These are phyloP conservation scores for Iris pallida DNA, from an alignment of 116 monocot genomes.

Conservation along the genomic window DNA sequence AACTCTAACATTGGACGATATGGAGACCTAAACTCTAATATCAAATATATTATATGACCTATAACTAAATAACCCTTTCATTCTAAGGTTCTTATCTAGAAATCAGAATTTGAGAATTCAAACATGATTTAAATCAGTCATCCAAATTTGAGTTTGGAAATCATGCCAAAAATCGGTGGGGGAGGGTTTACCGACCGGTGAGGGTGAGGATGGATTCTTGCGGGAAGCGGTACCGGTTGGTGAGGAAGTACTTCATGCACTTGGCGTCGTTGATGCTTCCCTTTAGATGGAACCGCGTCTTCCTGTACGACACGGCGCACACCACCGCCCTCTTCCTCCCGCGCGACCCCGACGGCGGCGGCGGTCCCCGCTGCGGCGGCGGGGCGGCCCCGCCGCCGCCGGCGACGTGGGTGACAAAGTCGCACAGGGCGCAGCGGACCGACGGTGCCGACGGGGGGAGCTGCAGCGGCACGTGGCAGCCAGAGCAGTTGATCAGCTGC, in stretches of 20 bases:
- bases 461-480: slow-evolving; percentile 36
- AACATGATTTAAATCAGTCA: too few species aligned
- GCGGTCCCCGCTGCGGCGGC: background rate
- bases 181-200: slow-evolving; percentile 23
- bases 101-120: too few species aligned
- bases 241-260: slow-evolving; percentile 48
- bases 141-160: too few species aligned
- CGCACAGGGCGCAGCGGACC: slow-evolving; percentile 48
- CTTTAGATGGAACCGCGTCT: slow-evolving; percentile 44
- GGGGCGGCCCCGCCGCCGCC: slow-evolving; percentile 2
- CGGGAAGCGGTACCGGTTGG: slow-evolving; percentile 46
- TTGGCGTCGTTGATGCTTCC: slow-evolving; percentile 61
- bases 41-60: too few species aligned
- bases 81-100: too few species aligned
- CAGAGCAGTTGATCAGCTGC: slow-evolving; percentile 46
- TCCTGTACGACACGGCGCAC: slow-evolving; percentile 33
- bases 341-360: slow-evolving; percentile 10
- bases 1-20: too few species aligned
- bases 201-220: slow-evolving; percentile 52
- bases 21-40: too few species aligned
- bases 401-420: slow-evolving; percentile 26
- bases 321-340: slow-evolving; percentile 37
- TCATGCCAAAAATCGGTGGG: too few species aligned
- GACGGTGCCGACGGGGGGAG: slow-evolving; percentile 30
- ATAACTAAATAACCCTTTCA: too few species aligned